Evolutionary conservation across 1,284 basidiomycete genomes (phyloP).

Genomic region (Amylostereum chailletii): DNA sequence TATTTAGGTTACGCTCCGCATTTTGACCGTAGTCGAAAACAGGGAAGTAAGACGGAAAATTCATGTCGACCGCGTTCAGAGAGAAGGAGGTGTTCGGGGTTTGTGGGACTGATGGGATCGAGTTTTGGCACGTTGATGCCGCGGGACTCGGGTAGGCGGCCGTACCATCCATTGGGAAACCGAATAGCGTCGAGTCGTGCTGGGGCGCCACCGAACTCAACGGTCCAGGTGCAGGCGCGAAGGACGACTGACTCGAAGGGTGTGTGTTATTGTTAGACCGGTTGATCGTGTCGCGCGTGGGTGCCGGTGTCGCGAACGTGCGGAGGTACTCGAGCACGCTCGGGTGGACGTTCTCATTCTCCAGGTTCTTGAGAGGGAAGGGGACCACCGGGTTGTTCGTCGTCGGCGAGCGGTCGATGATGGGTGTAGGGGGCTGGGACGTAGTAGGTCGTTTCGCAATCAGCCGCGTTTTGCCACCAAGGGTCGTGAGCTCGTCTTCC

Average conservation of each 20-base stretch:
- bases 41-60: conserved; percentile 64
- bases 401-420: conserved; percentile 57
- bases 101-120: no score
- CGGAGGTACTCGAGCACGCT: conserved; percentile 58
- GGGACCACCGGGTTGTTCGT: conserved; percentile 52
- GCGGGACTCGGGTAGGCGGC: no score
- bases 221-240: no score
- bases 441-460: conserved; percentile 29
- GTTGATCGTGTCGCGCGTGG: conserved; percentile 2
- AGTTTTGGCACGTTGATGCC: no score
- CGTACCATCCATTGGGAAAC: no score
- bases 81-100: no score
- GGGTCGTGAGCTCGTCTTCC: conserved; percentile 44
- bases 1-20: conserved; percentile 11
- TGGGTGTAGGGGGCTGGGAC: conserved; percentile 41
- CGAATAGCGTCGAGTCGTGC: no score
- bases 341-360: conserved; percentile 37
- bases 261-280: no score
- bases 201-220: no score
- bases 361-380: conserved; percentile 21
- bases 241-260: no score
- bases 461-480: conserved; percentile 55
- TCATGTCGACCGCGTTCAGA: conserved; percentile 10
- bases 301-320: conserved; percentile 41
- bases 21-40: conserved; percentile 61